Conservation (phyloP, 2,329 filamentous ascomycete genomes). For the Phaeosphaeriaceae sp. region DNA sequence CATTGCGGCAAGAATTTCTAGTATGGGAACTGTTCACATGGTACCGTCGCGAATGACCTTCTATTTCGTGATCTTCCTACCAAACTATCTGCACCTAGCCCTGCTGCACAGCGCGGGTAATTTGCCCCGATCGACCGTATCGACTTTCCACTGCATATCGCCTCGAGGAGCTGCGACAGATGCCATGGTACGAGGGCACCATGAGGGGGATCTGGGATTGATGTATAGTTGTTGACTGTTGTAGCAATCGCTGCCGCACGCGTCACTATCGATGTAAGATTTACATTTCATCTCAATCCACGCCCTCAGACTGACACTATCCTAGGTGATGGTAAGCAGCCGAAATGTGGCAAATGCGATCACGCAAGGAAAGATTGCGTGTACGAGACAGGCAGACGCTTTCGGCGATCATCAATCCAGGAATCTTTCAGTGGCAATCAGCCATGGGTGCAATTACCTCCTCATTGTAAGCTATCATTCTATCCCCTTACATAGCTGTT, state of each 20-base stretch:
- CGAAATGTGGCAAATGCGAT: constrained; percentile 42
- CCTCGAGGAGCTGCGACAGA: constrained; percentile 17
- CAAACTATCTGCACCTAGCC: constrained; percentile 4
- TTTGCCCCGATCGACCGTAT: constrained; percentile 25
- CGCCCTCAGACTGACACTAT: constrained; percentile 16
- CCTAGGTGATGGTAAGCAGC: constrained; percentile 44
- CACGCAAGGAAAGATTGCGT: constrained; percentile 41
- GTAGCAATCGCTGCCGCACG: constrained; percentile 46
- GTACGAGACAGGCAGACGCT: constrained; percentile 44
- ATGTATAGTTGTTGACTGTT: constrained; percentile 18
- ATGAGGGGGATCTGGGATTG: neutral
- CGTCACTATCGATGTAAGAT: constrained; percentile 47
- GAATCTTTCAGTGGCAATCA: constrained; percentile 38
- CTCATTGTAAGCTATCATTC: constrained; percentile 29
- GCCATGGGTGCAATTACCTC: constrained; percentile 45
- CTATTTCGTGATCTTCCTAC: neutral
- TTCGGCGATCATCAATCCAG: constrained; percentile 45
- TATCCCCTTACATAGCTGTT: neutral
- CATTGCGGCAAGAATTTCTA: constrained; percentile 22
- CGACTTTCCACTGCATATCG: neutral
- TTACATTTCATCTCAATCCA: neutral
- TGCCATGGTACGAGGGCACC: constrained; percentile 41
- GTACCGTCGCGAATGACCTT: constrained; percentile 4
- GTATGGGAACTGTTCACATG: constrained; percentile 3
- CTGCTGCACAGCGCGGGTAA: constrained; percentile 21